phyloP scores from a whole-genome alignment of 2,329 filamentous ascomycete species.

The Tolypocladium guangdongense region DNA sequence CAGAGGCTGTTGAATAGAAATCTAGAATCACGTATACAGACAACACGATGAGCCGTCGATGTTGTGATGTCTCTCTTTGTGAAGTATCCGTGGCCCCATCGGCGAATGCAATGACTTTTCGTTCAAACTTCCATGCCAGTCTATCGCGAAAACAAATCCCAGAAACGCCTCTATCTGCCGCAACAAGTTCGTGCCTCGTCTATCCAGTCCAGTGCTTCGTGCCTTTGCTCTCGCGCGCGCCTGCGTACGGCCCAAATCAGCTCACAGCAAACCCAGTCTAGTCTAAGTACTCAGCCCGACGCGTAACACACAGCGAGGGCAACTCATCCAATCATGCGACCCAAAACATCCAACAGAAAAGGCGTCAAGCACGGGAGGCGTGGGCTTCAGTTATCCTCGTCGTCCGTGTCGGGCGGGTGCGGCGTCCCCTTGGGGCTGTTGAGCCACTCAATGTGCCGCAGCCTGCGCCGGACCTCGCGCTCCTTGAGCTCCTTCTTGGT shows the following conservation, averaged over 20 bases:
- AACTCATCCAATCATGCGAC: neutral
- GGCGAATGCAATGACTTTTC: neutral
- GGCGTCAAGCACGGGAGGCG: neutral
- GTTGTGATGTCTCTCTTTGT: neutral
- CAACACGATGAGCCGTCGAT: neutral
- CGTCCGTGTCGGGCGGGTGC: slow-evolving; percentile 65
- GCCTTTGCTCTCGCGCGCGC: neutral
- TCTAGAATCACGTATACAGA: neutral
- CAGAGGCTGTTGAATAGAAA: neutral
- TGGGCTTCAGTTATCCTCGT: slow-evolving; percentile 41
- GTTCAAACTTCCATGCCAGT: neutral
- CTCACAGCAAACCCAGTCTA: neutral
- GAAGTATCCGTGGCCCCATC: neutral
- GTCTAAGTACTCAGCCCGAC: neutral
- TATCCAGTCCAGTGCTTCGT: neutral
- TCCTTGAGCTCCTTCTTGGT: slow-evolving; percentile 96
- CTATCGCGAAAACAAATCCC: neutral
- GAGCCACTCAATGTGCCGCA: slow-evolving; percentile 79
- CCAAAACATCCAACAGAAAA: neutral
- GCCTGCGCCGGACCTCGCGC: slow-evolving; percentile 70
- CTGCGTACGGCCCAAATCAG: neutral
- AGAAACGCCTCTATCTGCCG: slow-evolving; percentile 4
- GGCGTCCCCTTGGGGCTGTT: slow-evolving; percentile 79
- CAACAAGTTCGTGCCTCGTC: neutral
- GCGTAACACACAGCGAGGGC: neutral